A percentile compares a stretch with the other conserved stretches of the same genome.
These are phyloP conservation scores for Trichoderma sp. DNA, from an alignment of 2,329 filamentous ascomycete genomes.

Conservation along the genomic window DNA sequence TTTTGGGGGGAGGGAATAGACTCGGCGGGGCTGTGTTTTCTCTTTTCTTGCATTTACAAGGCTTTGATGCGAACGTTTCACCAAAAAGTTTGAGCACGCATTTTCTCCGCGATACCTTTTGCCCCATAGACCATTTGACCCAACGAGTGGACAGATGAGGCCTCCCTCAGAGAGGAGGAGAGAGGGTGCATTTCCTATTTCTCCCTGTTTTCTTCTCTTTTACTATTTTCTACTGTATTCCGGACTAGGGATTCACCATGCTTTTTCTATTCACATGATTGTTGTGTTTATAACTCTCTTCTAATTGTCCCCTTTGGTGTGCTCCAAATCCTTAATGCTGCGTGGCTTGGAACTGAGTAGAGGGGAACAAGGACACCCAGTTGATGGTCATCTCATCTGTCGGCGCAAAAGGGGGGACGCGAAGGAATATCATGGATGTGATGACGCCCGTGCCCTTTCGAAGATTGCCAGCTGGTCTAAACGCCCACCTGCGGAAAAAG, in stretches of 20 bases:
- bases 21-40: conserved; percentile 48
- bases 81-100: conserved; percentile 52
- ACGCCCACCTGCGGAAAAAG: neutral
- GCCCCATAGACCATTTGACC: conserved; percentile 48
- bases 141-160: conserved; percentile 38
- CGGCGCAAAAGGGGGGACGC: conserved; percentile 12
- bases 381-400: conserved; percentile 11
- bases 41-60: conserved; percentile 53
- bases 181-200: conserved; percentile 33
- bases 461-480: neutral
- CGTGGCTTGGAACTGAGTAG: conserved; percentile 25
- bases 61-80: conserved; percentile 50
- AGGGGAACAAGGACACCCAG: neutral
- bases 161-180: conserved; percentile 41
- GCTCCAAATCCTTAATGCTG: conserved; percentile 39
- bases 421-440: neutral
- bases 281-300: conserved; percentile 38
- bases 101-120: conserved; percentile 54
- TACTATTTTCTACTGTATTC: conserved; percentile 29
- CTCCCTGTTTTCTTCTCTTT: conserved; percentile 4
- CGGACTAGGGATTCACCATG: conserved; percentile 35
- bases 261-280: conserved; percentile 37
- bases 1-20: conserved; percentile 51
- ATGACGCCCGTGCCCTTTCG: neutral
- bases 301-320: conserved; percentile 34